Evolutionary conservation across 495 filamentous ascomycete species (phyloP), one percentile per base, ranked within the genome.

Genomic region (Penicillium coffeae): DNA sequence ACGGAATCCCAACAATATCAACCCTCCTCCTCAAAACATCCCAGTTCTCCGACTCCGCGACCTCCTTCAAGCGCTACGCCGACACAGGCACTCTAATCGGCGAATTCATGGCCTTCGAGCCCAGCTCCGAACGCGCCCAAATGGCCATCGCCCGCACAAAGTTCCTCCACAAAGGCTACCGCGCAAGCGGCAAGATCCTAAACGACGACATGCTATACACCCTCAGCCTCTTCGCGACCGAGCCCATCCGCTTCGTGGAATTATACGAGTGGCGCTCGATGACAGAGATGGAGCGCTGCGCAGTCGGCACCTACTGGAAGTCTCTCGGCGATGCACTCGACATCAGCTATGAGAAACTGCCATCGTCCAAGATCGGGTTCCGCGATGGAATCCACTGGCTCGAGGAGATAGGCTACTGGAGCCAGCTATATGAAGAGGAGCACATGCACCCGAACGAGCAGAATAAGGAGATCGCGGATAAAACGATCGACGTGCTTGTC

Each of bases 131-230:
- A 12, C 69, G 81, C 2, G 62, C 77, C 7, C 64, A 74, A 20
- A 72, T 69, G 10, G 78, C 77, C 27, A 74, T 87, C 30, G 76
- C 79, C 0, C 76, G 83, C 34, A 85, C 85, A 62, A 87, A 87
- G 48, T 86, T 75, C 56, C 70, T 87, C 2, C 85, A 87, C 45
- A 66, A 66, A 20, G 65, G 65, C 12, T 85, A 86, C 59, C 68
- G 71, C 4, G 68, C 74, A 16, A 64, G 70, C 19, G 81, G 82
- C 12, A 74, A 75, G 47, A 87, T 88, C 56, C 65, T 70, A 7
- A 76, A 86, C 49, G 71, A 74, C 0, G 84, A 87, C 49, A 74
- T 86, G 60, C 68, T 87, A 0, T 88, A 86, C 62, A 85, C 83
- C 0, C 67, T 87, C 0, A 74, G 70, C 8, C 71, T 85, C 1